Evolutionary conservation across 805 yeast genomes (phyloP).

Genomic region (Candida chilensis): DNA sequence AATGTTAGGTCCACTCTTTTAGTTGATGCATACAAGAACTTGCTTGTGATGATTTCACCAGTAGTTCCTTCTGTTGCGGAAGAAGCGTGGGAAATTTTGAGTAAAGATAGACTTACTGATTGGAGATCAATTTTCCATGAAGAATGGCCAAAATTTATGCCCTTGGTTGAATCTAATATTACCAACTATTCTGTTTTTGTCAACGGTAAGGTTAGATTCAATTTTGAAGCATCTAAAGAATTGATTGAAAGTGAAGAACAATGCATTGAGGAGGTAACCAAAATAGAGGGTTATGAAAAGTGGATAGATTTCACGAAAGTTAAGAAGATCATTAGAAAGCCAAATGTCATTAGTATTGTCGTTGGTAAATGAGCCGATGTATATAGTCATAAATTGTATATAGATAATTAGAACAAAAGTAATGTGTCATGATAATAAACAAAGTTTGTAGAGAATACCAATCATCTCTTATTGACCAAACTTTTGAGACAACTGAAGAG

Average conservation of each 20-base stretch:
- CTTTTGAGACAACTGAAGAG: conserved; percentile 47
- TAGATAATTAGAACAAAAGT: too few species aligned
- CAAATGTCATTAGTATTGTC: conserved; percentile 36
- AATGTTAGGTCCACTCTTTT: conserved; percentile 29
- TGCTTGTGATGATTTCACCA: conserved; percentile 65
- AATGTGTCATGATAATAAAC: too few species aligned
- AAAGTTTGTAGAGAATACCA: neutral
- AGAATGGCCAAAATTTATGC: conserved; percentile 55
- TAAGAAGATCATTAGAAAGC: conserved; percentile 47
- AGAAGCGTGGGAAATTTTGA: conserved; percentile 62
- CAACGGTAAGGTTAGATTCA: conserved; percentile 61
- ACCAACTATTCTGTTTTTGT: conserved; percentile 51
- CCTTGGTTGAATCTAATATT: conserved; percentile 22
- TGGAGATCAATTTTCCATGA: conserved; percentile 46
- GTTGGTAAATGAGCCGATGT: conserved; percentile 2
- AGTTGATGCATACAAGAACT: conserved; percentile 37
- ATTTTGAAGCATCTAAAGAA: conserved; percentile 21
- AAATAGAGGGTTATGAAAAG: conserved; percentile 24
- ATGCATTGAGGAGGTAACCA: conserved; percentile 23
- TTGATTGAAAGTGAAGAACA: conserved; percentile 22
- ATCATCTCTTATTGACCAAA: conserved; percentile 17
- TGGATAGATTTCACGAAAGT: conserved; percentile 32
- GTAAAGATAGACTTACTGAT: conserved; percentile 8
- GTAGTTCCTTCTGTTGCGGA: conserved; percentile 78
- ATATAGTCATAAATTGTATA: neutral